Conservation (phyloP, 306 rosid species). For the Boehmeria nivea region DNA sequence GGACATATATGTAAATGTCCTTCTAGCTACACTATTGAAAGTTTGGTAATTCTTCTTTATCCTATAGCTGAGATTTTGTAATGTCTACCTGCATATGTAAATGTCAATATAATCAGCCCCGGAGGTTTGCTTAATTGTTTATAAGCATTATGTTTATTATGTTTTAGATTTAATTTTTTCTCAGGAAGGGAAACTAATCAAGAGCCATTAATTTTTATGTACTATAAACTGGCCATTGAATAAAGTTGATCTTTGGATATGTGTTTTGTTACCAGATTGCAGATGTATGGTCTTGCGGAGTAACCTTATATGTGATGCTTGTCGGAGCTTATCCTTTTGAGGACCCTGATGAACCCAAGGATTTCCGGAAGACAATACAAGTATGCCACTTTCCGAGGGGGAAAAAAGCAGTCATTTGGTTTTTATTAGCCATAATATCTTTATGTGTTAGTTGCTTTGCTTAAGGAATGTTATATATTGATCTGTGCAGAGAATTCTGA, state of each 20-base stretch:
- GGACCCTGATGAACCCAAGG: constrained; percentile 82
- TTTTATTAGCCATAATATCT: constrained; percentile 3
- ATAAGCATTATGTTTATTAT: not conserved
- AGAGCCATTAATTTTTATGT: no score
- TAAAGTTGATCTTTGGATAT: constrained; percentile 16
- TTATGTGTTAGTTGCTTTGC: constrained; percentile 21
- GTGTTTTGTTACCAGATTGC: constrained; percentile 51
- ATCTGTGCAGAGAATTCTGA: constrained; percentile 63
- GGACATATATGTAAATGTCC: no score
- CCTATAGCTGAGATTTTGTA: no score
- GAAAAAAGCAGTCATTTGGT: not conserved
- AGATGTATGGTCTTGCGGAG: constrained; percentile 98
- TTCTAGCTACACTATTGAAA: no score
- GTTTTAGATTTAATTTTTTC: not conserved
- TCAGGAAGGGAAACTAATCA: not conserved
- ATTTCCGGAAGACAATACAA: constrained; percentile 85
- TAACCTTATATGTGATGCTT: constrained; percentile 85
- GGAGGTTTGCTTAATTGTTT: no score
- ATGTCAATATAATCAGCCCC: no score
- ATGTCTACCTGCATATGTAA: no score
- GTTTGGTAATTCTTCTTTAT: no score
- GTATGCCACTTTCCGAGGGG: constrained; percentile 26
- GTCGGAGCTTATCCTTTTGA: constrained; percentile 91
- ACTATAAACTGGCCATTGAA: not conserved
- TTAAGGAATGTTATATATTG: constrained; percentile 23